Evolutionary conservation across 2,329 filamentous ascomycete species (phyloP).

Genomic region (Pestalotiopsis sp.): DNA sequence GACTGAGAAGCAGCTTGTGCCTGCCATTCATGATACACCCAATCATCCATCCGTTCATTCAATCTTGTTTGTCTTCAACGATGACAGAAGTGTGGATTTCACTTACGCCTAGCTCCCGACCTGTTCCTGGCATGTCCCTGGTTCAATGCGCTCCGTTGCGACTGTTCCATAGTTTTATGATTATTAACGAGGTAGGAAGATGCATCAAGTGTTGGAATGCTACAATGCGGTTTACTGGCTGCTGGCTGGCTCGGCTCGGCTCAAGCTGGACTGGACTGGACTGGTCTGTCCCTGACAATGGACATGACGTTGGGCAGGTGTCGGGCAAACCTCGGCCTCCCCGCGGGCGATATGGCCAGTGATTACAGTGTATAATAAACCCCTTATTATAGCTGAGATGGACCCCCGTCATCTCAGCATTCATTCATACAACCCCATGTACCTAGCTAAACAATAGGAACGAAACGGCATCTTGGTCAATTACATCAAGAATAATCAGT

Average conservation of each 20-base stretch:
- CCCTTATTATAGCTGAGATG: too few species aligned
- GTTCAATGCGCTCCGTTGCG: neutral
- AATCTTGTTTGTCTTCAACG: neutral
- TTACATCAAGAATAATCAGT: neutral
- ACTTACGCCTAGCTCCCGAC: slow-evolving; percentile 13
- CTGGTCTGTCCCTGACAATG: neutral
- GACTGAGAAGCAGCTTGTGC: too few species aligned
- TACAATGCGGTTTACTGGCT: neutral
- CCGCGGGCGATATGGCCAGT: neutral
- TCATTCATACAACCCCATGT: too few species aligned
- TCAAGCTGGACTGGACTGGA: neutral
- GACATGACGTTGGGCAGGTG: neutral
- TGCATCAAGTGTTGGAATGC: neutral
- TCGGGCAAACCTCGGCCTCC: slow-evolving; percentile 8
- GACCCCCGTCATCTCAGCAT: too few species aligned
- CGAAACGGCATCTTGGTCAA: neutral
- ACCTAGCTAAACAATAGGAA: too few species aligned
- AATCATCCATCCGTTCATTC: too few species aligned
- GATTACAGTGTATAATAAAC: neutral
- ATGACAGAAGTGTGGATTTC: neutral
- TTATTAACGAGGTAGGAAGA: neutral
- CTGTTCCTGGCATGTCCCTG: slow-evolving; percentile 9
- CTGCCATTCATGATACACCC: too few species aligned
- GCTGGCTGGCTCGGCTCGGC: neutral
- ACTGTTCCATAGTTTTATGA: slow-evolving; percentile 3